These are phyloP conservation scores for Wickerhamomyces alni DNA, from an alignment of 805 yeast genomes.

Conservation along the genomic window DNA sequence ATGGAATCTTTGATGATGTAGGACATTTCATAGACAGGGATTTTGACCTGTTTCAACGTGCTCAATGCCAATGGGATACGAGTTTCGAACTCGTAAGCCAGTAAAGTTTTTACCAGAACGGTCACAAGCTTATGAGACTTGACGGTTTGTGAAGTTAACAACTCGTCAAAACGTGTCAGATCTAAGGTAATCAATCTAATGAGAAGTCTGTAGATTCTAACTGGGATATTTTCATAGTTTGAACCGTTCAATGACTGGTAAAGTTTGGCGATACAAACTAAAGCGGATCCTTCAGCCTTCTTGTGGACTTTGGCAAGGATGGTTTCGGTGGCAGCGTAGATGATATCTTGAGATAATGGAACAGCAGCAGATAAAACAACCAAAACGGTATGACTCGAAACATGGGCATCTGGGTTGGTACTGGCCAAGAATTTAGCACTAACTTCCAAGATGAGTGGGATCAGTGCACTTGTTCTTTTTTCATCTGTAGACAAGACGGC, in stretches of 20 bases:
- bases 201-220: constrained; percentile 28
- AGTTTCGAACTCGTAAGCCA: constrained; percentile 35
- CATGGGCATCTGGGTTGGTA: constrained; percentile 53
- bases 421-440: constrained; percentile 50
- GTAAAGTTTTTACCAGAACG: constrained; percentile 36
- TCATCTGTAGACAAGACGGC: constrained; percentile 42
- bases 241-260: constrained; percentile 40
- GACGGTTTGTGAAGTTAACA: constrained; percentile 22
- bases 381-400: constrained; percentile 78
- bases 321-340: constrained; percentile 56
- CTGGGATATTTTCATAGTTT: constrained; percentile 35
- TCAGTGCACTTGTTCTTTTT: constrained; percentile 38
- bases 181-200: constrained; percentile 24
- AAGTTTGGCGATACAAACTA: constrained; percentile 41
- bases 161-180: constrained; percentile 18
- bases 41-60: constrained; percentile 25
- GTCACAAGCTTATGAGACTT: constrained; percentile 38
- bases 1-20: constrained; percentile 33
- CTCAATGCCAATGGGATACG: constrained; percentile 30
- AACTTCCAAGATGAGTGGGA: constrained; percentile 54
- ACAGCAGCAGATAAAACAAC: constrained; percentile 73
- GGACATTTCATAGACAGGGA: constrained; percentile 33
- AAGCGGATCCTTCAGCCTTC: constrained; percentile 36
- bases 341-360: constrained; percentile 51
- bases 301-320: constrained; percentile 41